Evolutionary conservation across 1,139 yeast genomes (phyloP), one percentile per base, ranked within the genome.

Genomic region (Magnusiomyces tetraspermus): DNA sequence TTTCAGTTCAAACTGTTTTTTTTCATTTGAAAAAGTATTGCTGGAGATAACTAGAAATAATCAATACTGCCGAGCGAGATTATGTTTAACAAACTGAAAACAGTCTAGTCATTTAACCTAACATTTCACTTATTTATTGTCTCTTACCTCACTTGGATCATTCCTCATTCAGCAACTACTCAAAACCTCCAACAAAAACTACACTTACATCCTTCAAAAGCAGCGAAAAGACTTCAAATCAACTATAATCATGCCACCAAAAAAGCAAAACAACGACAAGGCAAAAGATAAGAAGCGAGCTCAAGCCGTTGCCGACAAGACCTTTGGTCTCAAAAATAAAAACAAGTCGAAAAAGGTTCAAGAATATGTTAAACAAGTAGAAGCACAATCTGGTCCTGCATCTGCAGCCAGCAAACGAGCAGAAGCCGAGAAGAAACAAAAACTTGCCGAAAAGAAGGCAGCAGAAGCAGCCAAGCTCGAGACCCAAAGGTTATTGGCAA

Each of bases 331-430:
- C 75, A 92, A 89, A 67, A 89, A 89, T 71, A 62, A 60, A 54
- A 69, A 71, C 64, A 94, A 94, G 71, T 89, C 97, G 47, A 79
- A 92, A 63, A 92, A 83, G 66, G 98, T 94, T 44, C 98, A 94
- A 70, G 80, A 77, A 59, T 90, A 73, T 66, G 89, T 92, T 58
- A 77, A 77, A 58, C 97, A 90, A 67, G 87, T 90, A 48, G 79
- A 79, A 57, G 73, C 80, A 13, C 89, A 85, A 58, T 76, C 78
- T 33, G 87, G 84, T 50, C 80, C 79, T 15, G 62, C n/a, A n/a
- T n/a, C n/a, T n/a, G n/a, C n/a, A n/a, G n/a, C 65, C 13, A 69
- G 71, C 0, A 82, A 81, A 70, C 83, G 79, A 68, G 86, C 82
- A 63, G 90, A 83, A 58, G 95, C 89, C 38, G 84, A 82, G 60